Base-by-base conservation (phyloP, 495 filamentous ascomycete species). In the Halenospora varia region DNA sequence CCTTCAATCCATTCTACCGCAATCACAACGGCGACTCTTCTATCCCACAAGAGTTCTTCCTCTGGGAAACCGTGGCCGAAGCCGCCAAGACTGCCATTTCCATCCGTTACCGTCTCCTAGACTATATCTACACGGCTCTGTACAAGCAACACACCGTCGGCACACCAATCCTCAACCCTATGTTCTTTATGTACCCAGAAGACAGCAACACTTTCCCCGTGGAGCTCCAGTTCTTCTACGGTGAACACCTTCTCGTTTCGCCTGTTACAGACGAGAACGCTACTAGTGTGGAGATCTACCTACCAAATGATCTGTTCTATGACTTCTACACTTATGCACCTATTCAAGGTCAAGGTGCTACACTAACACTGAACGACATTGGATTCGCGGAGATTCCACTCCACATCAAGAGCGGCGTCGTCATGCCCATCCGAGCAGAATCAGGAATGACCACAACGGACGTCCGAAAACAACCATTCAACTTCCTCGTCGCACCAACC, bases 101-200 rank as follows among this genome's bases (percentile, higher is more conserved):
- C 42, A 86, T 84, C 65, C 81, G 93, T 26, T 97, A 97, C 71
- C 83, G 85, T 62, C 80, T 97, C 46, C 79, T 97, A 20, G 92
- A 93, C 9, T 83, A 88, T n/a, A 96, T 92, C 90, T 97, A 97
- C 66, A 96, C 92, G 10, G 89, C 90, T 19, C 96, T 97, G 78
- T 88, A 92, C 57, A 82, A 91, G 62, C 89, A 93, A 15, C 83
- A 85, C 61, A 75, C 82, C 46, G 84, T 86, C 29, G 94, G 92
- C 48, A 86, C 81, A 23, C 93, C 93, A 17, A 90, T 97, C 65
- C 74, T 96, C 54, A 79, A 88, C 40, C 93, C 93, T 8, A 86
- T 95, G 66, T 96, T 87, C 75, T 96, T 89, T 70, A 86, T 87
- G 13, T 89, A 94, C 67, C 92, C 93, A 0, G 70, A 76, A 13